These are phyloP conservation scores for Leptomonas pyrrhocoris DNA, from an alignment of 208 protist genomes.

Conservation along the genomic window DNA sequence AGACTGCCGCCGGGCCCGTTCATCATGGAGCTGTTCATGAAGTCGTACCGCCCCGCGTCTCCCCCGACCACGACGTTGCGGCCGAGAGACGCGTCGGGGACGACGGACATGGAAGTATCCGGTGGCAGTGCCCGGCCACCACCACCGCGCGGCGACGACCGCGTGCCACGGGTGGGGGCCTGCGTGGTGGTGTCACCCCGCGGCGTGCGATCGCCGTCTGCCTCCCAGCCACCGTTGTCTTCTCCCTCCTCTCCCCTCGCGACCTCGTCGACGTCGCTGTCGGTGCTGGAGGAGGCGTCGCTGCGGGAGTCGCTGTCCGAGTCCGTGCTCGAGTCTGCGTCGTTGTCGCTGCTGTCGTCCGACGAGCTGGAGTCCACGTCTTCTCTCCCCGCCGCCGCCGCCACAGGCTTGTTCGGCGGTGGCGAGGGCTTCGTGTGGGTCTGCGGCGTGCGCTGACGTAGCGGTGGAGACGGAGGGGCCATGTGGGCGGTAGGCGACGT, in stretches of 20 bases:
- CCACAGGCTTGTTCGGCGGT: not conserved
- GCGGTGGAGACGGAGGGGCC: not conserved
- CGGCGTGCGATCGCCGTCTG: slow-evolving; percentile 4
- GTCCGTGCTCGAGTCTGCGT: slow-evolving; percentile 12
- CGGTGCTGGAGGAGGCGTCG: slow-evolving; percentile 5
- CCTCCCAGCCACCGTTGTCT: not conserved
- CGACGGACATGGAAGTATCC: not conserved
- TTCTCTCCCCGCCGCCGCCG: not conserved
- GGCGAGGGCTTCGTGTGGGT: not conserved
- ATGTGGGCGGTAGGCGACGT: not conserved
- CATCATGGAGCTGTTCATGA: slow-evolving; percentile 34
- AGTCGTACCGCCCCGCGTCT: slow-evolving; percentile 22
- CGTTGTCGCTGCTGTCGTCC: slow-evolving; percentile 10
- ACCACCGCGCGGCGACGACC: not conserved
- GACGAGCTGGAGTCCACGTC: slow-evolving; percentile 5
- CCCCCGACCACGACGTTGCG: slow-evolving; percentile 11
- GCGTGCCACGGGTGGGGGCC: not conserved
- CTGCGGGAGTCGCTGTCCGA: slow-evolving; percentile 11
- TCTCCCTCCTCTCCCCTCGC: not conserved
- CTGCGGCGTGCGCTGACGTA: not conserved
- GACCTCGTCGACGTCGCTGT: slow-evolving; percentile 10
- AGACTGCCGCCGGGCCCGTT: slow-evolving; percentile 15
- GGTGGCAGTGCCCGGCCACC: not conserved
- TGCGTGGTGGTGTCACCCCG: slow-evolving; percentile 5
- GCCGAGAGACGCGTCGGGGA: not conserved